Evolutionary conservation across 208 protist species (phyloP), one percentile per base, ranked within the genome.

Genomic region (Wallacemonas sp.): DNA sequence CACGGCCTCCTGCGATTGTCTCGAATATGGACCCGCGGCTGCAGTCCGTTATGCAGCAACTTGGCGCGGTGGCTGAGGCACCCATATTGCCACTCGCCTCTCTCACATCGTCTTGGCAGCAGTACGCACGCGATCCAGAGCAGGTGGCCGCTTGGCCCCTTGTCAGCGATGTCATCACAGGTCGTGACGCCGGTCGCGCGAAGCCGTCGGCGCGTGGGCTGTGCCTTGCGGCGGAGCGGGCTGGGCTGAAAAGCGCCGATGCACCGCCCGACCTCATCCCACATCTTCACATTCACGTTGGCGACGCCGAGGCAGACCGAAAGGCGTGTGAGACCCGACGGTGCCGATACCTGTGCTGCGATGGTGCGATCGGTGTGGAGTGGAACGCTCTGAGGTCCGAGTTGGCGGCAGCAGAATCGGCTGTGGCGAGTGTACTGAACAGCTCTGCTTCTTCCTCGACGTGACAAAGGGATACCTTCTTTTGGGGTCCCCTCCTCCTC

Each of bases 131-230:
- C 2, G n/a, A 34, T 8, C 49, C 53, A 34, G 45, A 19, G 19
- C 2, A 11, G n/a, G 14, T 55, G 27, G 15, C 12, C 19, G 17
- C 11, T n/a, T 64, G 24, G 17, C 82, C 75, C 24, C 69, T 80
- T 33, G 39, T 91, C 3, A 66, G 77, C 6, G 55, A 65, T 2
- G 36, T 92, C 12, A 70, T 92, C 30, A 71, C 72, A 0, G 66
- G 80, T 14, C 49, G 65, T 19, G 69, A 73, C 12, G 58, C 84
- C 19, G 82, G 81, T 21, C 61, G 60, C 30, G 82, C 75, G 11
- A 94, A 94, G 64, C 88, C 88, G 14, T 94, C 85, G 6, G 63
- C 80, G 12, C 24, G 30, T 0, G 88, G 88, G 4, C 65, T 94
- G 38, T 49, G 63, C 28, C 39, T 41, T 36, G 55, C 51, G 53